These are phyloP conservation scores for Neurospora sp. DNA, from an alignment of 495 filamentous ascomycete species.

Conservation along the genomic window DNA sequence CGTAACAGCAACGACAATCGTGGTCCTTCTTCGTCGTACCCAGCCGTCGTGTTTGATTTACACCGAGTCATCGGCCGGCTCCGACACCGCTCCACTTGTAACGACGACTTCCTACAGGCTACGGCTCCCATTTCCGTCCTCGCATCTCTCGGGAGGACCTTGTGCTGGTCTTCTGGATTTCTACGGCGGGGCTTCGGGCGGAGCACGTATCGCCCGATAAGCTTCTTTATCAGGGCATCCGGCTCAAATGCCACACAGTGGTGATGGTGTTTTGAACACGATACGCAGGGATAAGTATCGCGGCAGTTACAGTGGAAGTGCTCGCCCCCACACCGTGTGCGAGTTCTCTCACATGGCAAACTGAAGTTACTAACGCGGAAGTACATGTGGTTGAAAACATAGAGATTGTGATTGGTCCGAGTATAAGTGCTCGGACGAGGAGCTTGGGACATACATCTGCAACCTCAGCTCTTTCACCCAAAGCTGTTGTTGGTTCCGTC, in stretches of 20 bases:
- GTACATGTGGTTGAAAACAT: neutral
- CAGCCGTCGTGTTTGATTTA: neutral
- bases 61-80: neutral
- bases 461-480: neutral
- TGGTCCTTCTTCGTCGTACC: neutral
- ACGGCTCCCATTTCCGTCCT: neutral
- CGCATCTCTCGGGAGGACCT: conserved; percentile 4
- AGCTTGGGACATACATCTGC: neutral
- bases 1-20: neutral
- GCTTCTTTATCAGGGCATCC: neutral
- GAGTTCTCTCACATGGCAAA: neutral
- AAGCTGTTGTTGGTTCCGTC: conserved; percentile 11
- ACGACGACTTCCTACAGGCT: neutral
- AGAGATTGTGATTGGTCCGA: neutral
- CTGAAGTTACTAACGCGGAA: too few species aligned
- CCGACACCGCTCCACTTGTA: neutral
- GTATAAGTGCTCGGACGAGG: neutral
- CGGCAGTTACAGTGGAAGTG: neutral
- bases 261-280: neutral
- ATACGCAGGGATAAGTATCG: neutral
- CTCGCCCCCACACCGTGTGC: neutral
- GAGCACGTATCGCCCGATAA: neutral
- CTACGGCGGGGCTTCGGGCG: neutral
- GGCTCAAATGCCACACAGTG: neutral
- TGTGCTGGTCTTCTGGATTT: neutral